phyloP scores from a whole-genome alignment of 768 basidiomycete species.

The Multifurca ochricompacta region DNA sequence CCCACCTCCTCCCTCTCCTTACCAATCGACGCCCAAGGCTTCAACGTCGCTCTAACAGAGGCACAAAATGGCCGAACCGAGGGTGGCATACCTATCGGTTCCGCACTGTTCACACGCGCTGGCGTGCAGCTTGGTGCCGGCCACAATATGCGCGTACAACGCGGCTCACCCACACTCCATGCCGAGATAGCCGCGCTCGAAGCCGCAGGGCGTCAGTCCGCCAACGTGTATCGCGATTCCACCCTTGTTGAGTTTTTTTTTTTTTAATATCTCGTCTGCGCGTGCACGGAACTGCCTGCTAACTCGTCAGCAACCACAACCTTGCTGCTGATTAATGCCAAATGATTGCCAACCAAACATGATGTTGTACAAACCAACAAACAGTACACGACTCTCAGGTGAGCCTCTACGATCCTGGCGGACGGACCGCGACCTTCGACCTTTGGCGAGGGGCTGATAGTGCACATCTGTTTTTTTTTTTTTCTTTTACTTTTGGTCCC shows the following conservation, averaged over 20 bases:
- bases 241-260: constrained; percentile 36
- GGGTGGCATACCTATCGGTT: constrained; percentile 60
- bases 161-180: constrained; percentile 36
- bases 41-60: constrained; percentile 32
- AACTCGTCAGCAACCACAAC: neutral
- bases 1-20: neutral
- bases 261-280: neutral
- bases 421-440: neutral
- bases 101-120: constrained; percentile 33
- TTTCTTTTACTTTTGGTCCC: no score
- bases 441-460: neutral
- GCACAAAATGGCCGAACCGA: constrained; percentile 41
- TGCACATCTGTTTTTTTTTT: neutral
- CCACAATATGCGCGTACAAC: constrained; percentile 40
- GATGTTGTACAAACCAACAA: no score
- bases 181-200: constrained; percentile 46
- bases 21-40: constrained; percentile 26
- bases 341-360: no score
- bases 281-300: no score
- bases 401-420: neutral
- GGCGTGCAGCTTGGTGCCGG: constrained; percentile 32
- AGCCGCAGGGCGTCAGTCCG: constrained; percentile 42
- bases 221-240: constrained; percentile 37
- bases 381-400: constrained; percentile 36
- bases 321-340: no score